These are phyloP conservation scores for Crepidotus variabilis DNA, from an alignment of 768 basidiomycete species.

Conservation along the genomic window DNA sequence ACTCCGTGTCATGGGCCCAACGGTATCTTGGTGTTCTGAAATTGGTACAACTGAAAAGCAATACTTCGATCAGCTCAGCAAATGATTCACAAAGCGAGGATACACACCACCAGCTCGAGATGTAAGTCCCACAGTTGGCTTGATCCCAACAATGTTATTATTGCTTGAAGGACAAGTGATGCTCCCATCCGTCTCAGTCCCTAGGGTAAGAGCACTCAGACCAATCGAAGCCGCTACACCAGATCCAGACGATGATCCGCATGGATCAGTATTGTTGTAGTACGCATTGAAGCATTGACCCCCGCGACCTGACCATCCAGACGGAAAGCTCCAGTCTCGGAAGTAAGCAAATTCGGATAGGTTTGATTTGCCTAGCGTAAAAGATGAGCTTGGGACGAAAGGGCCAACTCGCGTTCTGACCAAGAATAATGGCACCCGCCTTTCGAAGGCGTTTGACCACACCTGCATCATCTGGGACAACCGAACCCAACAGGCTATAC, in stretches of 20 bases:
- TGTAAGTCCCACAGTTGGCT: constrained; percentile 57
- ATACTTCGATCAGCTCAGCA: background rate
- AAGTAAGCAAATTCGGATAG: constrained; percentile 52
- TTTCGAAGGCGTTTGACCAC: constrained; percentile 39
- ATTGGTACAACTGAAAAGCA: constrained; percentile 46
- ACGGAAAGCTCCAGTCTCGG: constrained; percentile 36
- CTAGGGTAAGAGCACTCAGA: constrained; percentile 42
- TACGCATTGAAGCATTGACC: constrained; percentile 51
- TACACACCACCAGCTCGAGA: constrained; percentile 52
- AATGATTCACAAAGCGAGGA: background rate
- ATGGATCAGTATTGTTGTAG: constrained; percentile 48
- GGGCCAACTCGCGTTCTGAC: constrained; percentile 15
- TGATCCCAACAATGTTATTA: constrained; percentile 58
- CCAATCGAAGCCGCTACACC: constrained; percentile 51
- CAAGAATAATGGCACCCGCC: constrained; percentile 43
- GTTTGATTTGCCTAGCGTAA: constrained; percentile 45
- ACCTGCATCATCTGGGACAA: constrained; percentile 43
- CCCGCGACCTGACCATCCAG: constrained; percentile 57
- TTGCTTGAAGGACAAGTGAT: constrained; percentile 48
- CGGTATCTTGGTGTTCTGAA: constrained; percentile 53
- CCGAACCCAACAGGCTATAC: constrained; percentile 35
- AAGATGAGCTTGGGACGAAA: background rate
- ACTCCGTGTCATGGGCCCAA: constrained; percentile 54
- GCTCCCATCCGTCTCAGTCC: constrained; percentile 52
- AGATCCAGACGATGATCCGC: constrained; percentile 59